These are phyloP conservation scores for Pseudopyricularia cyperi DNA, from an alignment of 2,329 filamentous ascomycete genomes.

Conservation along the genomic window DNA sequence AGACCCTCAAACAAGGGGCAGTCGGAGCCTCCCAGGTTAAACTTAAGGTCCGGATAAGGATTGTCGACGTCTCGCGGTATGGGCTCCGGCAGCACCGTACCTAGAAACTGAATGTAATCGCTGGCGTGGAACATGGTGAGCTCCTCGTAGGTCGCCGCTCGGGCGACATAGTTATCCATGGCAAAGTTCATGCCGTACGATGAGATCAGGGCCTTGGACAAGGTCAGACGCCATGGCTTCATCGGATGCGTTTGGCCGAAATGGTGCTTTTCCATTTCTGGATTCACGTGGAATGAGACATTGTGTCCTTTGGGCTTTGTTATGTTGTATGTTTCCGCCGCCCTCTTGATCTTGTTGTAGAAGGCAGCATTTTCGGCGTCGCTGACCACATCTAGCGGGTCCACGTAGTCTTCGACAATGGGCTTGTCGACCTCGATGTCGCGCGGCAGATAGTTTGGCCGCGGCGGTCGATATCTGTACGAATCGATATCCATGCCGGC, in stretches of 20 bases:
- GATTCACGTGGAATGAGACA: slow-evolving; percentile 92
- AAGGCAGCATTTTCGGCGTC: slow-evolving; percentile 43
- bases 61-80: slow-evolving; percentile 53
- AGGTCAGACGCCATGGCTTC: slow-evolving; percentile 94
- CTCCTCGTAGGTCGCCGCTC: slow-evolving; percentile 77
- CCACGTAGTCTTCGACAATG: slow-evolving; percentile 37
- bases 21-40: slow-evolving; percentile 82
- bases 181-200: slow-evolving; percentile 92
- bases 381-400: slow-evolving; percentile 34
- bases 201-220: slow-evolving; percentile 89
- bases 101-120: slow-evolving; percentile 86
- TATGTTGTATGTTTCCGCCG: slow-evolving; percentile 53
- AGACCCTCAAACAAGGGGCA: slow-evolving; percentile 95
- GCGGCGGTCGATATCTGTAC: slow-evolving; percentile 40
- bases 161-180: slow-evolving; percentile 86
- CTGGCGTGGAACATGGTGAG: slow-evolving; percentile 73
- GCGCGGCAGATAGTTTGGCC: slow-evolving; percentile 48
- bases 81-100: slow-evolving; percentile 53
- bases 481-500: slow-evolving; percentile 26
- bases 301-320: slow-evolving; percentile 72
- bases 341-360: slow-evolving; percentile 43
- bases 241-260: slow-evolving; percentile 96
- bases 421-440: slow-evolving; percentile 33
- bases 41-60: slow-evolving; percentile 51
- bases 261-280: slow-evolving; percentile 89